Evolutionary conservation across 2,329 filamentous ascomycete genomes (phyloP), one percentile per base, ranked within the genome.

Genomic region (Coleophoma eucalyptorum): DNA sequence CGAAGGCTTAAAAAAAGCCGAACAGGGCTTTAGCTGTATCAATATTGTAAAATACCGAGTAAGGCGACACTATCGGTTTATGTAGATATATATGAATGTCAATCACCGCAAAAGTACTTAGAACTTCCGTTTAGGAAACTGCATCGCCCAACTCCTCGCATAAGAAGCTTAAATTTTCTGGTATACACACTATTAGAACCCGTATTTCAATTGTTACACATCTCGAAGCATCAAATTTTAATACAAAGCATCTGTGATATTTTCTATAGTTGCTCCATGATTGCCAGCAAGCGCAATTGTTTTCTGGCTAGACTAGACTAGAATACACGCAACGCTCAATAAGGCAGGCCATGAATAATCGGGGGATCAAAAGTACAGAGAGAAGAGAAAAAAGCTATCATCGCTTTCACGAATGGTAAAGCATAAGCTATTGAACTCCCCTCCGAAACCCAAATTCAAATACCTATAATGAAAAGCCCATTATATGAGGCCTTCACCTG

Each of bases 281-380:
- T 55, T 55, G 55, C 55, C 56, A 56, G 54, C 59, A 57, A 61
- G 56, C 58, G 53, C 55, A 54, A 53, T n/a, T 55, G 52, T 59
- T 59, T 58, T 63, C 56, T 54, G 50, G 51, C 52, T 32, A 18
- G 20, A 42, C 19, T 20, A 52, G 45, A 61, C 59, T 64, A 65
- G 56, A 66, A 62, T 66, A 66, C 64, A 66, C 57, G 60, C 62
- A 62, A 64, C 64, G 63, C 63, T 64, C 58, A 58, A 60, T 46
- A 53, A 57, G 55, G 58, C 53, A 55, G 61, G 55, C 61, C 53
- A 58, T 58, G 58, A 58, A 38, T 58, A 57, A 57, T 51, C 15
- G 54, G 53, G 46, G 52, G 58, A 58, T 60, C 60, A 62, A 62
- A 55, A 60, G 57, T 65, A 64, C 63, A 66, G 58, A 64, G 61